A percentile compares a stretch with the other conserved stretches of the same genome.
phyloP scores from a whole-genome alignment of 2,329 filamentous ascomycete genomes.

The Sphaerulina populicola region DNA sequence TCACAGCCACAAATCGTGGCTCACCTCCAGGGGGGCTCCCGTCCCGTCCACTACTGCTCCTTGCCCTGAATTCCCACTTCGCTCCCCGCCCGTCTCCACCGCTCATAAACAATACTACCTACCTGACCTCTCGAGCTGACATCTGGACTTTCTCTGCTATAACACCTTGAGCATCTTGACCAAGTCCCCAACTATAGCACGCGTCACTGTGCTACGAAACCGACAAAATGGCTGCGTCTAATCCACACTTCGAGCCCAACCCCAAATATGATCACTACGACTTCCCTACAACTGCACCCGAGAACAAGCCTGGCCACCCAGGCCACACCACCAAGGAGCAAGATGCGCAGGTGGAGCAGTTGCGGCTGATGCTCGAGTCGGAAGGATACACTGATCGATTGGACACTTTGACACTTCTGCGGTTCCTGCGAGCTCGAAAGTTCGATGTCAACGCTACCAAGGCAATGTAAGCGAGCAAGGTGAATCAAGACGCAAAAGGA shows the following conservation, averaged over 20 bases:
- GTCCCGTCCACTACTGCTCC: too few species aligned
- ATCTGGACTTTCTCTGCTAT: too few species aligned
- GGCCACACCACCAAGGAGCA: conserved; percentile 80
- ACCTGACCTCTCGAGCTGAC: too few species aligned
- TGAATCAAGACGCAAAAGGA: neutral
- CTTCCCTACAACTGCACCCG: conserved; percentile 70
- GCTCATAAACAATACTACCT: neutral
- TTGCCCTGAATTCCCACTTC: too few species aligned
- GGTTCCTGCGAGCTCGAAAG: conserved; percentile 74
- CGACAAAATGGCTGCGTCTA: conserved; percentile 26
- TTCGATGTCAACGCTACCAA: conserved; percentile 79
- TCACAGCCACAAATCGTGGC: neutral
- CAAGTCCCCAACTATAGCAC: neutral
- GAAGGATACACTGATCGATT: conserved; percentile 74
- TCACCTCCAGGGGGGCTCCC: too few species aligned
- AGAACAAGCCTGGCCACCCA: conserved; percentile 66
- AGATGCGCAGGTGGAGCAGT: conserved; percentile 79
- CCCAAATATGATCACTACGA: conserved; percentile 96
- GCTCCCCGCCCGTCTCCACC: neutral
- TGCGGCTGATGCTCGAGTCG: conserved; percentile 75
- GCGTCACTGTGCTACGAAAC: neutral
- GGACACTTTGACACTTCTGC: conserved; percentile 83
- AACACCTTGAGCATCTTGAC: too few species aligned
- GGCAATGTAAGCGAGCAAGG: conserved; percentile 64
- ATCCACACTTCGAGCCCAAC: conserved; percentile 50